A percentile compares a stretch with the other conserved stretches of the same genome.
phyloP scores from a whole-genome alignment of 352 stramenopile species.

The Globisporangium viniferum region DNA sequence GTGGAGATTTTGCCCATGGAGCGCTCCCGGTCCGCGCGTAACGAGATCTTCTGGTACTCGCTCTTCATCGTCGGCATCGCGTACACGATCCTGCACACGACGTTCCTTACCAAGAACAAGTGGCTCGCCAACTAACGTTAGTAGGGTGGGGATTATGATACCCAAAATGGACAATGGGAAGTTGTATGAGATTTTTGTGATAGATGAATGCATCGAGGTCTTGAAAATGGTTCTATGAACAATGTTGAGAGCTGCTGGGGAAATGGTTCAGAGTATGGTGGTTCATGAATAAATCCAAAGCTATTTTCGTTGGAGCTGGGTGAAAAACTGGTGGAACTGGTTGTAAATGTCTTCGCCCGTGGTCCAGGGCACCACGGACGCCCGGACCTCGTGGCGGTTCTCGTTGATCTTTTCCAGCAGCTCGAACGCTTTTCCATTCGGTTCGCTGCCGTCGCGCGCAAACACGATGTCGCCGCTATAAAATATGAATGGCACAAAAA shows the following conservation, averaged over 20 bases:
- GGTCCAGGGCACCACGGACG: slow-evolving; percentile 42
- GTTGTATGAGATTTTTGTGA: not conserved
- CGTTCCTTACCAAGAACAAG: slow-evolving; percentile 58
- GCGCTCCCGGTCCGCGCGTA: slow-evolving; percentile 23
- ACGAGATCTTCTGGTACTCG: slow-evolving; percentile 47
- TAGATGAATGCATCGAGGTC: not conserved
- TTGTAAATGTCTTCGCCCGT: slow-evolving; percentile 49
- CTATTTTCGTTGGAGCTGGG: not conserved
- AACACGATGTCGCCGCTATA: slow-evolving; percentile 51
- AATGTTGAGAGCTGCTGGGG: not conserved
- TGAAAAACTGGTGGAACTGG: slow-evolving; percentile 31
- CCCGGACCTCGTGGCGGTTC: slow-evolving; percentile 28
- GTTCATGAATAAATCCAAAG: not conserved
- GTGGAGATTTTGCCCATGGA: slow-evolving; percentile 39
- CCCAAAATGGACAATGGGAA: too few species aligned
- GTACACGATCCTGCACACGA: slow-evolving; percentile 45
- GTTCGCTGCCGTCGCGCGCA: slow-evolving; percentile 26
- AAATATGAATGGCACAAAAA: not conserved
- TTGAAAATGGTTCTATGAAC: not conserved
- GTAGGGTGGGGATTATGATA: not conserved
- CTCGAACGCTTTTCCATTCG: slow-evolving; percentile 29
- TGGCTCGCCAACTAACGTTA: slow-evolving; percentile 32
- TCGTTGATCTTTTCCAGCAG: slow-evolving; percentile 34
- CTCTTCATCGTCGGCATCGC: slow-evolving; percentile 43
- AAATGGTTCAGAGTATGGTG: not conserved